These are phyloP conservation scores for Sporothrix brasiliensis DNA, from an alignment of 2,329 filamentous ascomycete species.

Conservation along the genomic window DNA sequence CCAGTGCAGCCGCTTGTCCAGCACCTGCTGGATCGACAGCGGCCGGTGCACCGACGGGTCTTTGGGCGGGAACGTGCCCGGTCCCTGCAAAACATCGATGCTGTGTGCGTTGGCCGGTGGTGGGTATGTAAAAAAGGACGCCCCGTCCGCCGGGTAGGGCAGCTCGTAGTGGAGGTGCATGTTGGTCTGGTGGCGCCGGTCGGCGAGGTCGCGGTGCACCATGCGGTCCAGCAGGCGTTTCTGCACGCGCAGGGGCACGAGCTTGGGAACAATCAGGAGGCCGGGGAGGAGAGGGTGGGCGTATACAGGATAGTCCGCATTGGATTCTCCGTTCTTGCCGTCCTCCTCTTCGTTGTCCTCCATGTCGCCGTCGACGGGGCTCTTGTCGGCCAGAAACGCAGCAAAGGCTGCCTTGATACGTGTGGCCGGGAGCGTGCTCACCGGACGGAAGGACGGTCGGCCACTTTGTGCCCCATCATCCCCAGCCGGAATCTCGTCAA, in stretches of 20 bases:
- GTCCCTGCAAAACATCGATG: conserved; percentile 59
- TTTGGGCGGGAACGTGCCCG: conserved; percentile 66
- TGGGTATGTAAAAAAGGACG: conserved; percentile 59
- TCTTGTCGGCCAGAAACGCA: conserved; percentile 43
- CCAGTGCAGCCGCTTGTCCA: conserved; percentile 86
- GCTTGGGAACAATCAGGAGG: conserved; percentile 72
- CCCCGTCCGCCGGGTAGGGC: conserved; percentile 40
- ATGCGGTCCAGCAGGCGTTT: conserved; percentile 69
- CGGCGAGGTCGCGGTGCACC: conserved; percentile 66
- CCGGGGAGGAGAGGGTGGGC: conserved; percentile 71
- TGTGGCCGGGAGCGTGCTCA: conserved; percentile 49
- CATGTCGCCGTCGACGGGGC: conserved; percentile 29
- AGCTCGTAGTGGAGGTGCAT: conserved; percentile 52
- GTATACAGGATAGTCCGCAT: conserved; percentile 54
- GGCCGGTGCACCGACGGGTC: conserved; percentile 75
- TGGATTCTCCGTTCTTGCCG: not conserved
- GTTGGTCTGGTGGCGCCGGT: conserved; percentile 79
- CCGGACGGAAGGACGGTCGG: conserved; percentile 47
- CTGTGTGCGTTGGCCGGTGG: conserved; percentile 42
- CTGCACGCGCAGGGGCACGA: conserved; percentile 73
- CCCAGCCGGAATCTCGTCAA: conserved; percentile 56
- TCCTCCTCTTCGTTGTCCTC: not conserved
- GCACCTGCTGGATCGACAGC: conserved; percentile 67
- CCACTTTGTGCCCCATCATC: not conserved
- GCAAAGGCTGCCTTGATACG: conserved; percentile 51